Base-by-base conservation (phyloP, 78 protist genomes). In the Dictyostelium citrinum region DNA sequence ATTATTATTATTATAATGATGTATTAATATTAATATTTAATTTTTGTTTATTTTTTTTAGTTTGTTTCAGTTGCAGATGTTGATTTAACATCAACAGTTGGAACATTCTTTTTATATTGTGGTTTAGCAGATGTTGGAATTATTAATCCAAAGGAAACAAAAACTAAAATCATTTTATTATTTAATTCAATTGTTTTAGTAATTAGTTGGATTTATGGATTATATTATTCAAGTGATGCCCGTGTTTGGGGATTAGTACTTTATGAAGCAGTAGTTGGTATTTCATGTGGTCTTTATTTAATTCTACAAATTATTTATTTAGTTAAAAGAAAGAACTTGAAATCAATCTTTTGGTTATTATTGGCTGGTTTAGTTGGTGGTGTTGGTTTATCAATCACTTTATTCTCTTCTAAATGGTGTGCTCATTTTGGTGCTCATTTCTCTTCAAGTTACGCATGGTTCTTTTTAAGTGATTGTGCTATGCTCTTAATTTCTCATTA, bases 71-170 rank as follows among this genome's bases (percentile, higher is more conserved):
- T 49, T 12, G 67, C 31, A 11, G 84, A 81, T 81, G 84, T 81
- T 29, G 70, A 20, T 81, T 29, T 81, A 6, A 81, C 84, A 58
- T 49, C 75, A 58, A 58, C 84, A 16, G 49, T 81, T 49, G 84
- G 60, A 8, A 58, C 60, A 35, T 58, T 81, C 33, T 81, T 81
- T 58, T 49, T 58, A 31, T 81, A 58, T 49, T 49, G 84, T 81
- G 84, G 84, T 35, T 37, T 81, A 37, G 8, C 84, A 58, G 74
- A 58, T 81, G 37, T 58, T n/a, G 49, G 49, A 1, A 22, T 14
- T 17, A 31, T 81, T 81, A 37, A 58, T 33, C 70, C 74, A 37
- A 81, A 81, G 60, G 24, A n/a, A 77, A 46, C 16, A 9, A 39
- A 39, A 41, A 39, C 60, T 22, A 41, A 46, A 45, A 12, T 77